Evolutionary conservation across 2,329 filamentous ascomycete genomes (phyloP).

Genomic region (Nemania diffusa): DNA sequence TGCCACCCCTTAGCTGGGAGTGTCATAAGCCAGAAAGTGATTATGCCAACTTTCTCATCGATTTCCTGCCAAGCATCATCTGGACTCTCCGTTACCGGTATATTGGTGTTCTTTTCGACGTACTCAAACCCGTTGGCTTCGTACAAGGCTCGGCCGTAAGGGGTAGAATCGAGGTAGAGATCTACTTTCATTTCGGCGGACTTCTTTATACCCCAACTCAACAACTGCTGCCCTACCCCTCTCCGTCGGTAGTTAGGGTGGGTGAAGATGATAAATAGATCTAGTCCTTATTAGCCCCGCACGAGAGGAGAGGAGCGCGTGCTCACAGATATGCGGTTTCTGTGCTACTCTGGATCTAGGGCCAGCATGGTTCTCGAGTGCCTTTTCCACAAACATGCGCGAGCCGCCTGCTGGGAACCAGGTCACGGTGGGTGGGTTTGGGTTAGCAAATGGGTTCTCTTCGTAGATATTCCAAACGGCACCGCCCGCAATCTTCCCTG

Average conservation of each 20-base stretch:
- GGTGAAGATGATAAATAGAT: slow-evolving; percentile 39
- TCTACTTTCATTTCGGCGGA: slow-evolving; percentile 39
- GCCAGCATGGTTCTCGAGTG: slow-evolving; percentile 3
- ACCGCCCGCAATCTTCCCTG: slow-evolving; percentile 12
- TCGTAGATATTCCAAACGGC: slow-evolving; percentile 30
- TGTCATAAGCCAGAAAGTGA: slow-evolving; percentile 35
- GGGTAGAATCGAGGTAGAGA: slow-evolving; percentile 42
- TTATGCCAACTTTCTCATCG: slow-evolving; percentile 54
- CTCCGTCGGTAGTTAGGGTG: slow-evolving; percentile 40
- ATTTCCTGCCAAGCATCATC: slow-evolving; percentile 42
- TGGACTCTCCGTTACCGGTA: slow-evolving; percentile 33
- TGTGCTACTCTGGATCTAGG: slow-evolving; percentile 34
- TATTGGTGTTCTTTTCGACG: slow-evolving; percentile 40
- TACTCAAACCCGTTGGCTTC: slow-evolving; percentile 39
- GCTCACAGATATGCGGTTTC: slow-evolving; percentile 38
- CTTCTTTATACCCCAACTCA: slow-evolving; percentile 42
- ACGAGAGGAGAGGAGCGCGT: neutral
- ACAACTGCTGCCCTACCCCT: slow-evolving; percentile 39
- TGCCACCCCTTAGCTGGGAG: neutral
- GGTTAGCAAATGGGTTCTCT: slow-evolving; percentile 44
- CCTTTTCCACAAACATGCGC: slow-evolving; percentile 8
- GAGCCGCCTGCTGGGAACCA: slow-evolving; percentile 25
- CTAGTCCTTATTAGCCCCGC: neutral
- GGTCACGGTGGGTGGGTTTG: slow-evolving; percentile 35
- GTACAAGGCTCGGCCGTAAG: slow-evolving; percentile 37